Evolutionary conservation across 805 yeast species (phyloP).

Genomic region (Cyberlindnera petersonii): DNA sequence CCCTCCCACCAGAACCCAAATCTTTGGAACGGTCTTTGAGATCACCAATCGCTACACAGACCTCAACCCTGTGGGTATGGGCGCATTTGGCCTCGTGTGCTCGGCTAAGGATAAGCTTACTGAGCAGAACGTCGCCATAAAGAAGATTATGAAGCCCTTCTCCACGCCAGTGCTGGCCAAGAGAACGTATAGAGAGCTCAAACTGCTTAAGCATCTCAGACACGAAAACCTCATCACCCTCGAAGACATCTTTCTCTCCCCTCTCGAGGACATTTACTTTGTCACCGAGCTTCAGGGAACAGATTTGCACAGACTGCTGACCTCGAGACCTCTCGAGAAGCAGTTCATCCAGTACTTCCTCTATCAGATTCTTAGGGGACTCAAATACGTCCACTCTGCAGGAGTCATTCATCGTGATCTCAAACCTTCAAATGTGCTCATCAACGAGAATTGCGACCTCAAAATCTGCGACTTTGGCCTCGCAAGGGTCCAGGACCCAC

Average conservation of each 20-base stretch:
- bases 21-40: constrained; percentile 93
- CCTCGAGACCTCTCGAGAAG: constrained; percentile 90
- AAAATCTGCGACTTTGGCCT: constrained; percentile 93
- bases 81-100: constrained; percentile 97
- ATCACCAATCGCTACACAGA: constrained; percentile 87
- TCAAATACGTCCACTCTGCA: constrained; percentile 87
- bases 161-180: constrained; percentile 92
- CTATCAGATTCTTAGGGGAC: constrained; percentile 87
- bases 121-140: constrained; percentile 91
- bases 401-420: constrained; percentile 89
- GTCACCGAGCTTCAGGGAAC: constrained; percentile 98
- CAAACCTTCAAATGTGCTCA: constrained; percentile 79
- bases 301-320: constrained; percentile 85
- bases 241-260: constrained; percentile 91
- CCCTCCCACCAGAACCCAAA: constrained; percentile 59
- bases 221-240: constrained; percentile 93
- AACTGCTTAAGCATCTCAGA: constrained; percentile 84
- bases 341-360: constrained; percentile 96
- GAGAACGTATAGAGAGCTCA: constrained; percentile 93
- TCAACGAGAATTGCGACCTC: constrained; percentile 86
- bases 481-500: constrained; percentile 97
- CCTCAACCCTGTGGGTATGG: constrained; percentile 98
- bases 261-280: constrained; percentile 91
- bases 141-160: constrained; percentile 97
- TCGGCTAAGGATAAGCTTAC: constrained; percentile 92